A percentile compares a stretch with the other conserved stretches of the same genome.
phyloP scores from a whole-genome alignment of 306 rosid species.

The Medicago lupulina region DNA sequence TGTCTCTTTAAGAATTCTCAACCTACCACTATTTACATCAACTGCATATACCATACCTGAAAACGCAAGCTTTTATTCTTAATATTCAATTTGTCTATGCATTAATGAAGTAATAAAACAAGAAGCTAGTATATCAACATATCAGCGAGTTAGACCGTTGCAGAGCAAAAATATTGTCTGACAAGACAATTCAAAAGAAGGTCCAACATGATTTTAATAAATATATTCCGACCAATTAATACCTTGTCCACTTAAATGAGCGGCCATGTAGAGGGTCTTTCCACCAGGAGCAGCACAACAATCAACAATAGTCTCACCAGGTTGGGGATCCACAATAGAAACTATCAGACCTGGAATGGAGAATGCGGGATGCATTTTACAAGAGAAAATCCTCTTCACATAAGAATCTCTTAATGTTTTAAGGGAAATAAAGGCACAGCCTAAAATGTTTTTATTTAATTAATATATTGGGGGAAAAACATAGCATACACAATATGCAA shows the following conservation, averaged over 20 bases:
- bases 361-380: conserved; percentile 29
- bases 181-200: not conserved
- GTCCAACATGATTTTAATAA: conserved; percentile 2
- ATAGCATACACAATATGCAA: not conserved
- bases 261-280: conserved; percentile 84
- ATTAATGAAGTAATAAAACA: too few species aligned
- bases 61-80: conserved; percentile 34
- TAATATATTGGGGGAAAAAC: conserved; percentile 15
- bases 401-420: conserved; percentile 4
- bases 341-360: conserved; percentile 71
- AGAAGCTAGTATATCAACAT: too few species aligned
- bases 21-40: conserved; percentile 77
- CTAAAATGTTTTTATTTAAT: conserved; percentile 11
- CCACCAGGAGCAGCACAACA: conserved; percentile 99
- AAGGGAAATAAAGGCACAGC: conserved; percentile 3
- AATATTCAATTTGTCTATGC: conserved; percentile 2
- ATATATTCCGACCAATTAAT: conserved; percentile 27
- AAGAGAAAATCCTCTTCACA: conserved; percentile 25
- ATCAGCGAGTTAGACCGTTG: too few species aligned
- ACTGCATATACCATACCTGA: conserved; percentile 74
- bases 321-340: conserved; percentile 82
- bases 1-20: conserved; percentile 86
- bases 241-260: conserved; percentile 81
- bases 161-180: too few species aligned
- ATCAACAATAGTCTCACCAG: conserved; percentile 72